Base-by-base conservation (phyloP, 208 protist genomes). In the Leishmania guyanensis region DNA sequence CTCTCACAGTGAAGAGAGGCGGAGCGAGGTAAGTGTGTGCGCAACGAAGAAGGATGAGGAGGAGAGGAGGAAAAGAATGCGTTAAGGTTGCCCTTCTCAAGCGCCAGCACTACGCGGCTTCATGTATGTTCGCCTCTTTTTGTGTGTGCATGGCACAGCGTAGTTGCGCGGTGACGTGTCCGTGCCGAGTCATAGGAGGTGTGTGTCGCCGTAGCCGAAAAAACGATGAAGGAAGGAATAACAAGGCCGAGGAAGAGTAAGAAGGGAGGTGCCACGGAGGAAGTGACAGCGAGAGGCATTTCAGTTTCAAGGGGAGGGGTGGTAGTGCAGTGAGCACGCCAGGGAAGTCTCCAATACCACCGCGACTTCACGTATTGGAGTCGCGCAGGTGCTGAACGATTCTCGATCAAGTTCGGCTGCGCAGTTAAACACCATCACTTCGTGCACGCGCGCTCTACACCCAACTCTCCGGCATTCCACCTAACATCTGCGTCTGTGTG, bases 1-100 rank as follows among this genome's bases (percentile, higher is more conserved):
- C 22, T 51, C 39, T 36, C 66, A 50, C 39, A 14, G 20, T 22
- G 22, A 39, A 51, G 46, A 43, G 4, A n/a, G 66, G 66, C 50
- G 39, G 69, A 10, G 39, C 22, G 26, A 33, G 39, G 26, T 5
- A 17, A 39, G 5, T 62, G 64, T 51, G 3, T 51, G 20, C 51
- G 66, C 46, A 9, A 39, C 60, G 14, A 53, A 83, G 36, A 82
- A 72, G 81, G 12, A n/a, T 5, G 66, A 48, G 33, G 0, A 46
- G 43, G 43, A 46, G 43, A 46, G 39, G 20, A 3, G 43, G 66
- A 72, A 33, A 51, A 46, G 17, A 12, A 53, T 54, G 46, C 46
- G 69, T 29, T 51, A 53, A 6, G 26, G 39, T 51, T n/a, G 2
- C 69, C 9, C 69, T 29, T 73, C 46, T 71, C 8, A 73, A 53